Base-by-base conservation (phyloP, 2,329 filamentous ascomycete species). In the Cordyceps militaris region DNA sequence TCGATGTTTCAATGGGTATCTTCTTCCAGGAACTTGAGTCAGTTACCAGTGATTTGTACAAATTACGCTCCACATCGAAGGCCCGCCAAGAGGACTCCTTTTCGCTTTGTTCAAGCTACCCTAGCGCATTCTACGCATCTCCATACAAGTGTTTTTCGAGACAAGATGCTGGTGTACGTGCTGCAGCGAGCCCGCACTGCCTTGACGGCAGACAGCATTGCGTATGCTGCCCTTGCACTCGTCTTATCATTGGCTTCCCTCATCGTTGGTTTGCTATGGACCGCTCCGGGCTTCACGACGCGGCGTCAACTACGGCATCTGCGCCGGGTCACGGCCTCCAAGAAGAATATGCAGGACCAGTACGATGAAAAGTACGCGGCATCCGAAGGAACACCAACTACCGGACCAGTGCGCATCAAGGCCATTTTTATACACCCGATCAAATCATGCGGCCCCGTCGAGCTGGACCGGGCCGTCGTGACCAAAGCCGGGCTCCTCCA, bases 401-500 rank as follows among this genome's bases (percentile, higher is more conserved):
- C 32, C 0, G 38, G 59, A 1, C 56, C 66, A 1, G 60, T 65
- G 1, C 59, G 58, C 2, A 60, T 69, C 60, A 68, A 69, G 24
- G 66, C 66, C 4, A 58, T 68, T 1, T 66, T 64, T 3, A 59
- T 69, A 4, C 66, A 69, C 11, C 67, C 67, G 0, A 60, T 69
- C 50, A 69, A 69, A 36, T 69, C 67, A 0, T 69, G 66, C 42
- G 64, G 58, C 1, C 64, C 65, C 0, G 53, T 69, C 5, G 67
- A 69, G 28, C 11, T 69, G 16, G 30, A 63, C 14, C 54, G 63
- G 2, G 64, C 64, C 1, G 21, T 62, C 6, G 61, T 69, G 7
- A 58, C 64, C 10, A 69, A 68, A 24, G 61, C 62, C 1, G 66
- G 67, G 0, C 64, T 69, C 6, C 19, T 58, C 4, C 62, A 64